These are phyloP conservation scores for Digitaria exilis DNA, from an alignment of 202 grass and related monocot genomes.

Conservation along the genomic window DNA sequence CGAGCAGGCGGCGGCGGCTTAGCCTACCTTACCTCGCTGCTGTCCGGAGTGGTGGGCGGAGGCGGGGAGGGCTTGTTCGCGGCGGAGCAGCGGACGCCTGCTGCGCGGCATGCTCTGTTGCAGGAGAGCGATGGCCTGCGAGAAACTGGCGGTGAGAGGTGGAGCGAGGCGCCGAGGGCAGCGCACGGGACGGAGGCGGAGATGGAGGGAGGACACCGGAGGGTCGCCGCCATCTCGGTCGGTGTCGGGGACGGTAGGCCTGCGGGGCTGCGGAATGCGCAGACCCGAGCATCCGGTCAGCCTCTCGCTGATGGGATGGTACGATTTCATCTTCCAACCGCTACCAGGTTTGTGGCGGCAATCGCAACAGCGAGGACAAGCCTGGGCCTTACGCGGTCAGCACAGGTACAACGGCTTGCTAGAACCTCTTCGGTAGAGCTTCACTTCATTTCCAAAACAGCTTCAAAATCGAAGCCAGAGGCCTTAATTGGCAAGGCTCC, in stretches of 20 bases:
- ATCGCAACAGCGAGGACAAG: conserved; percentile 31
- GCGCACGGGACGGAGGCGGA: background rate
- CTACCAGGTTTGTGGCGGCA: conserved; percentile 53
- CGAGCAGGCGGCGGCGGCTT: background rate
- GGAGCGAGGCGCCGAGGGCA: background rate
- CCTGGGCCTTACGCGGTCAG: background rate
- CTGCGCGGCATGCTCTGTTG: conserved; percentile 30
- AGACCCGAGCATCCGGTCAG: conserved; percentile 4
- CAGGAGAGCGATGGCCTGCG: background rate
- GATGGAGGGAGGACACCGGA: background rate
- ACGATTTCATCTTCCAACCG: conserved; percentile 40
- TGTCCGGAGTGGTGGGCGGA: conserved; percentile 30
- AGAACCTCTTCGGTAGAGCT: too few relatives aligned
- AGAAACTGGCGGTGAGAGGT: background rate
- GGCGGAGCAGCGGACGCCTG: conserved; percentile 52
- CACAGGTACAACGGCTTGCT: too few relatives aligned
- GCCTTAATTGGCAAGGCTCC: too few relatives aligned
- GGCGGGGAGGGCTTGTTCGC: conserved; percentile 65
- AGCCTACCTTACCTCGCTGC: conserved; percentile 76
- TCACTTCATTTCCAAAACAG: too few relatives aligned
- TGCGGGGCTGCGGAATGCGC: background rate
- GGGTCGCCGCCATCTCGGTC: conserved; percentile 35
- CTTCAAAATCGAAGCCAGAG: too few relatives aligned
- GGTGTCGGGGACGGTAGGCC: conserved; percentile 1
- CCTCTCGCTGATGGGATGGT: conserved; percentile 42